Conservation (phyloP, 495 filamentous ascomycete species). For the Lichina pygmaea region DNA sequence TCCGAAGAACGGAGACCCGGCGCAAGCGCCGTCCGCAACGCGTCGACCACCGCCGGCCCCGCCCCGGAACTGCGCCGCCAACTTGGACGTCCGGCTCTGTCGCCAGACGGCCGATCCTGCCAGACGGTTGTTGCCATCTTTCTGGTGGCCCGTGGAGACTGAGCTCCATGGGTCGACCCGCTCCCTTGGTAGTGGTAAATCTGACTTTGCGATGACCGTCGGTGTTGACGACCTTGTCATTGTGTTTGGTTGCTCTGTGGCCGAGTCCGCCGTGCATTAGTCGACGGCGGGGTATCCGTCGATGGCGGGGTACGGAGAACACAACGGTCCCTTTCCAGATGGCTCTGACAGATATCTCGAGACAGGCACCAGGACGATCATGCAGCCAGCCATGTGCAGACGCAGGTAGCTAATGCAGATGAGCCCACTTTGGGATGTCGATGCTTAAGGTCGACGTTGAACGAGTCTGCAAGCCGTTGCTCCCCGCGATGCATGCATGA, state of each 20-base stretch:
- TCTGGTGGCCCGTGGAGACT: constrained; percentile 55
- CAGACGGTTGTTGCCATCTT: constrained; percentile 30
- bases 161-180: constrained; percentile 63
- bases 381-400: no score
- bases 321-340: no score
- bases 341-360: no score
- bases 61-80: constrained; percentile 35
- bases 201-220: not conserved
- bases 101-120: constrained; percentile 41
- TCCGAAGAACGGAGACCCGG: not conserved
- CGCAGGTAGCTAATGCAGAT: no score
- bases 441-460: no score
- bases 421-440: no score
- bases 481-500: no score
- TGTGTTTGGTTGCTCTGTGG: not conserved
- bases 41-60: constrained; percentile 10
- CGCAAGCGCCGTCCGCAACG: constrained; percentile 1
- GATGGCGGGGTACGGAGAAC: no score
- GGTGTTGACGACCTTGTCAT: not conserved
- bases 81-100: constrained; percentile 33
- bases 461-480: no score
- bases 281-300: no score
- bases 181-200: not conserved
- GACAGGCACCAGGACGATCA: no score
- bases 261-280: no score